Evolutionary conservation across 2,329 filamentous ascomycete species (phyloP).

Genomic region (Paraphoma sp.): DNA sequence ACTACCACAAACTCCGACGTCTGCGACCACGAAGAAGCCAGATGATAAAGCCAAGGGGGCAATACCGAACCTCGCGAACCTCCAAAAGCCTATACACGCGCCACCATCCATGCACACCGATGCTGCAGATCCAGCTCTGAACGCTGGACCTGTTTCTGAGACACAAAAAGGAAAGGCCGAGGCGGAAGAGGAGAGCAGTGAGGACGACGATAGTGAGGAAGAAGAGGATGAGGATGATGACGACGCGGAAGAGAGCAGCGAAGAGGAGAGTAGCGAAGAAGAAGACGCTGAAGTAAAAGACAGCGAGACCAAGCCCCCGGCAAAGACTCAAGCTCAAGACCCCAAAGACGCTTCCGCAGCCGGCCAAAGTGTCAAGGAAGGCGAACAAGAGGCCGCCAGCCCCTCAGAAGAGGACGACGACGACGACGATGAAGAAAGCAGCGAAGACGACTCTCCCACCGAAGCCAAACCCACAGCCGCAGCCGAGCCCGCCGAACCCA

Average conservation of each 20-base stretch:
- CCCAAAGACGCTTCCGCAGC: slow-evolving; percentile 32
- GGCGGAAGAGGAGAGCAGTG: slow-evolving; percentile 7
- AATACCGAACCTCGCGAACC: slow-evolving; percentile 22
- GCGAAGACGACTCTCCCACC: neutral
- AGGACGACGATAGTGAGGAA: slow-evolving; percentile 12
- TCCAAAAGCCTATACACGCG: slow-evolving; percentile 28
- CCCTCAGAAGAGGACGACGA: neutral
- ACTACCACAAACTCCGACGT: slow-evolving; percentile 32
- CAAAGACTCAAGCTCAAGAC: slow-evolving; percentile 24
- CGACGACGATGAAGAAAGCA: slow-evolving; percentile 1
- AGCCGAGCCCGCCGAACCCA: neutral
- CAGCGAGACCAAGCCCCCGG: neutral
- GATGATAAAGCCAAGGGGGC: neutral
- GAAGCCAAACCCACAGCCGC: neutral
- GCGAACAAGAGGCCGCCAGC: slow-evolving; percentile 4
- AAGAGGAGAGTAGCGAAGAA: neutral
- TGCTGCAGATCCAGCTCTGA: slow-evolving; percentile 31
- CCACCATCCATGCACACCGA: slow-evolving; percentile 33
- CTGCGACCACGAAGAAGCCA: neutral
- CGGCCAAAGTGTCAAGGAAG: slow-evolving; percentile 45
- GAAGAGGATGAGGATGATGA: slow-evolving; percentile 12
- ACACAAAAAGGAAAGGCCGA: slow-evolving; percentile 13
- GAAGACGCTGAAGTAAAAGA: slow-evolving; percentile 2
- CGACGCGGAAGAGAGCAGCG: slow-evolving; percentile 2
- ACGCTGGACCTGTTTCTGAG: slow-evolving; percentile 24